phyloP scores from a whole-genome alignment of 495 filamentous ascomycete genomes.

The Penicillium robsamsonii region DNA sequence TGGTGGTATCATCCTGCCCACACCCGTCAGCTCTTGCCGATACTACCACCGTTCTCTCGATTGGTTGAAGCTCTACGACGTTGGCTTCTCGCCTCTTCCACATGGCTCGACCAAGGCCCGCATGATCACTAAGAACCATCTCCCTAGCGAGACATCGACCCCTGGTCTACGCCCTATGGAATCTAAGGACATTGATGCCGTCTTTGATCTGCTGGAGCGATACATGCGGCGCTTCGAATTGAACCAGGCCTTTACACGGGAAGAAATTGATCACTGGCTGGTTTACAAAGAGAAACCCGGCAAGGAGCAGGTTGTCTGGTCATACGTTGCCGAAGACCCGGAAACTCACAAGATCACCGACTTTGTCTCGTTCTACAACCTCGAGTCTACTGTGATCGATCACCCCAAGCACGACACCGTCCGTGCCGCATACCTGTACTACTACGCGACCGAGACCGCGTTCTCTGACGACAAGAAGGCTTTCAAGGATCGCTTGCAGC shows the following conservation, averaged over 20 bases:
- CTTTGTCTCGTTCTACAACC: conserved; percentile 92
- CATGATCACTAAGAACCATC: conserved; percentile 74
- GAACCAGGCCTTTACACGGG: conserved; percentile 73
- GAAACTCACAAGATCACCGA: conserved; percentile 81
- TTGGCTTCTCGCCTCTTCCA: conserved; percentile 85
- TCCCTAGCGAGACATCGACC: conserved; percentile 68
- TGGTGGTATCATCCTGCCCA: conserved; percentile 83
- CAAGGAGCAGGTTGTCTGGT: conserved; percentile 82
- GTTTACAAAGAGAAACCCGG: conserved; percentile 57
- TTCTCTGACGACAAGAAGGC: conserved; percentile 57
- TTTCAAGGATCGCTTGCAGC: conserved; percentile 69
- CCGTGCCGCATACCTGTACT: conserved; percentile 90
- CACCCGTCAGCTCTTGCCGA: conserved; percentile 83
- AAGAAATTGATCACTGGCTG: conserved; percentile 87
- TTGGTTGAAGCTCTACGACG: conserved; percentile 93
- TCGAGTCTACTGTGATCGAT: conserved; percentile 88
- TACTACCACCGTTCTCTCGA: conserved; percentile 92
- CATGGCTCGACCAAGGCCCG: conserved; percentile 73
- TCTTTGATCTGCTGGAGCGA: conserved; percentile 68
- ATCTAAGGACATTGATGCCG: conserved; percentile 73
- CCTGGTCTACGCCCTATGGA: conserved; percentile 77
- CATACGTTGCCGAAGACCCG: conserved; percentile 83
- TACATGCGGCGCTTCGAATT: conserved; percentile 80
- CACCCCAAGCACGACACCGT: conserved; percentile 72
- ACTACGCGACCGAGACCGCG: conserved; percentile 86